These are phyloP conservation scores for Mycena albidolilacea DNA, from an alignment of 768 basidiomycete genomes.

Conservation along the genomic window DNA sequence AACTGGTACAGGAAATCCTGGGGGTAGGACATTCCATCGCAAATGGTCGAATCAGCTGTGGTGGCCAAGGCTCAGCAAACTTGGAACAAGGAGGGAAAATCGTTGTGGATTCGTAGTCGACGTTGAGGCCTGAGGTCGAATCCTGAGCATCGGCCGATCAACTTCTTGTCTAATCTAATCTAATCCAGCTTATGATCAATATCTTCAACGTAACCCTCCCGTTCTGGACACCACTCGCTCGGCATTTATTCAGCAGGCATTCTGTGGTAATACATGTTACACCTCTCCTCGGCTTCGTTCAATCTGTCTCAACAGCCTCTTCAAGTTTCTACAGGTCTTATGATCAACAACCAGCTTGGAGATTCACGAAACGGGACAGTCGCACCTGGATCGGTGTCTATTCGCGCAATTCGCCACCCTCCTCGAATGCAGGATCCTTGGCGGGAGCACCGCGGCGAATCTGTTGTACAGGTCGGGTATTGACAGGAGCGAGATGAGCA, in stretches of 20 bases:
- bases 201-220: too few species aligned
- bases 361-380: not conserved
- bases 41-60: too few species aligned
- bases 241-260: too few species aligned
- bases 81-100: too few species aligned
- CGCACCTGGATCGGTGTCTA: not conserved
- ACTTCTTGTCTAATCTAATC: too few species aligned
- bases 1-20: slow-evolving; percentile 30
- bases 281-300: not conserved
- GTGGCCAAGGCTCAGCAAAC: too few species aligned
- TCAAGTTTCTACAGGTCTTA: not conserved
- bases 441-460: slow-evolving; percentile 81
- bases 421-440: slow-evolving; percentile 22
- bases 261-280: too few species aligned
- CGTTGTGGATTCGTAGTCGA: too few species aligned
- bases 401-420: not conserved
- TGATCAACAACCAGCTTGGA: not conserved
- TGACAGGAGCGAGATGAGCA: slow-evolving; percentile 74
- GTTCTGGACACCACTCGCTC: too few species aligned
- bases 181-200: too few species aligned
- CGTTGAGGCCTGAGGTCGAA: too few species aligned
- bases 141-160: too few species aligned
- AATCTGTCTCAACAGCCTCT: not conserved
- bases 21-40: slow-evolving; percentile 25
- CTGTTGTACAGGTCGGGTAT: slow-evolving; percentile 73